Evolutionary conservation across 495 filamentous ascomycete species (phyloP).

Genomic region (Neurospora sp.): DNA sequence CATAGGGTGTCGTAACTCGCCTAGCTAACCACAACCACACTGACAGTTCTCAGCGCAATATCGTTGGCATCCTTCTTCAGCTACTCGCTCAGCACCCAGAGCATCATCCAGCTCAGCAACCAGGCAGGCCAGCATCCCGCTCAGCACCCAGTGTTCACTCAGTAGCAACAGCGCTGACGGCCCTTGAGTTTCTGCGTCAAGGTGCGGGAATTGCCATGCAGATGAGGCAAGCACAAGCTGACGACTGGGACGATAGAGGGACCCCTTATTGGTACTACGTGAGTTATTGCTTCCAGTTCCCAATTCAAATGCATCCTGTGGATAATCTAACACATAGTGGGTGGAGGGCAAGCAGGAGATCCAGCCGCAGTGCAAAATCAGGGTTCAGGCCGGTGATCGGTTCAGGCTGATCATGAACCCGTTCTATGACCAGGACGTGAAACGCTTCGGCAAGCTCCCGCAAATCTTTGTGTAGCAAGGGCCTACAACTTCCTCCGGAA

Average conservation of each 20-base stretch:
- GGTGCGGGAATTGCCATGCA: neutral
- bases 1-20: too few relatives aligned
- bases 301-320: neutral
- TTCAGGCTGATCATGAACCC: neutral
- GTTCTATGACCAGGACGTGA: neutral
- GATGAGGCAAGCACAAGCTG: neutral
- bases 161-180: neutral
- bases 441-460: neutral
- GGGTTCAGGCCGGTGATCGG: neutral
- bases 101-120: too few relatives aligned
- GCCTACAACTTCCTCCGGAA: neutral
- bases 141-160: too few relatives aligned
- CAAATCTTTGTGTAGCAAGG: neutral
- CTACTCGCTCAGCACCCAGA: too few relatives aligned
- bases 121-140: too few relatives aligned
- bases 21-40: too few relatives aligned
- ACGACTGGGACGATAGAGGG: neutral
- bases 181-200: neutral
- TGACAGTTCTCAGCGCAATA: too few relatives aligned
- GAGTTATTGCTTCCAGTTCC: neutral
- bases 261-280: neutral
- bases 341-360: neutral
- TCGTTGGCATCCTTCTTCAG: too few relatives aligned
- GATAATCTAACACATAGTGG: neutral
- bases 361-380: neutral